Percentiles rank a stretch among this genome's conserved stretches.
These are phyloP conservation scores for Noccaea bulbosa DNA, from an alignment of 345 rosid genomes.

Conservation along the genomic window DNA sequence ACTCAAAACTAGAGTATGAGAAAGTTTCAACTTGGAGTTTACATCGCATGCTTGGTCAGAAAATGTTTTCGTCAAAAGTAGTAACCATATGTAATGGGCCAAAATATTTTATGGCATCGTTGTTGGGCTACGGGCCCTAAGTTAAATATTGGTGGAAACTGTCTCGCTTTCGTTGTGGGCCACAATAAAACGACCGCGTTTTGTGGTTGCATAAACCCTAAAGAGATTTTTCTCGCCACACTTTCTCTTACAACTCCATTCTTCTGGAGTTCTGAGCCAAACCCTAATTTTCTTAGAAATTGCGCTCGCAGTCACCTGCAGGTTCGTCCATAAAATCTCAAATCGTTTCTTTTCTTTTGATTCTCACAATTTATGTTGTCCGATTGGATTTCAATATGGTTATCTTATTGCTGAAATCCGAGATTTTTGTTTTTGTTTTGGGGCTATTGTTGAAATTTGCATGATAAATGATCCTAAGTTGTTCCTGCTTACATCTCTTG, in stretches of 20 bases:
- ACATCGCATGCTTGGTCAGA: too few relatives aligned
- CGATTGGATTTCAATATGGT: slow-evolving; percentile 5
- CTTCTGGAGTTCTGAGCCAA: slow-evolving; percentile 5
- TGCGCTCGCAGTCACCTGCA: slow-evolving; percentile 12
- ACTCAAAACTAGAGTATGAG: too few relatives aligned
- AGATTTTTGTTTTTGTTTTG: neutral
- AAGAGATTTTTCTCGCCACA: neutral
- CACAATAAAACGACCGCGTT: neutral
- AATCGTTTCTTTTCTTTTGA: neutral
- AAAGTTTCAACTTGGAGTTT: too few relatives aligned
- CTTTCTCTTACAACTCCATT: slow-evolving; percentile 3
- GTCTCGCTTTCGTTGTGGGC: neutral
- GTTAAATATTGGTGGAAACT: neutral
- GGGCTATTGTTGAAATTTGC: neutral
- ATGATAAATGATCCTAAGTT: neutral
- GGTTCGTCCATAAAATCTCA: slow-evolving; percentile 10
- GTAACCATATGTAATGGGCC: neutral
- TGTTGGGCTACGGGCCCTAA: slow-evolving; percentile 10
- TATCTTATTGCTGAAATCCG: neutral
- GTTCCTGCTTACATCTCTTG: neutral
- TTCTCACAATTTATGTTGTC: neutral
- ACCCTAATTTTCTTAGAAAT: slow-evolving; percentile 18
- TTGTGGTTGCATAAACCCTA: slow-evolving; percentile 26
- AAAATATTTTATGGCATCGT: neutral
- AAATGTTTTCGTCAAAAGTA: too few relatives aligned